phyloP scores from a whole-genome alignment of 495 filamentous ascomycete genomes.

The Penicillium samsonianum region DNA sequence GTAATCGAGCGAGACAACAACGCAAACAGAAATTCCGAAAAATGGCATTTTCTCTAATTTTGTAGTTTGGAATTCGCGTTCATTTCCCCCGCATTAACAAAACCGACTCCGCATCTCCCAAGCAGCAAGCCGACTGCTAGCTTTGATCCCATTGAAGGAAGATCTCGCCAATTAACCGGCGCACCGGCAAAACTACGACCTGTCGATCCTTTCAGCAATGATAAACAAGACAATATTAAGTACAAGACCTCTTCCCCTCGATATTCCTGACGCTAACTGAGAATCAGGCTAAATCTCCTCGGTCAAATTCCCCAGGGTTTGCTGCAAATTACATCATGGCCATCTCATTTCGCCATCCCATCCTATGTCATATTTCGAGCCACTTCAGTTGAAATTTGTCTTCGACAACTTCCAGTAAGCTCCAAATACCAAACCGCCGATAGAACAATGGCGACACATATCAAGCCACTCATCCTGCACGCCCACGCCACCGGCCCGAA shows the following conservation, averaged over 20 bases:
- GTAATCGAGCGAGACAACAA: background rate
- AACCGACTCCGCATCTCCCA: background rate
- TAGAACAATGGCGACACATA: constrained; percentile 22
- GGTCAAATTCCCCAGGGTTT: background rate
- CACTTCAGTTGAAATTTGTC: background rate
- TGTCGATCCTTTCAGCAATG: background rate
- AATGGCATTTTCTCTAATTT: background rate
- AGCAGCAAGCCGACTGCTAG: background rate
- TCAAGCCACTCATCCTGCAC: constrained; percentile 37
- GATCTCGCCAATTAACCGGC: constrained; percentile 3
- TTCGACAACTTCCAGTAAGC: background rate
- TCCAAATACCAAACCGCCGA: background rate
- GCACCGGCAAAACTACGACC: background rate
- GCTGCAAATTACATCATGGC: constrained; percentile 24
- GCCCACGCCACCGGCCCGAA: constrained; percentile 46
- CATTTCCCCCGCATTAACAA: constrained; percentile 5
- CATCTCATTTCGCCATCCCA: constrained; percentile 14
- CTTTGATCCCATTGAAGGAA: constrained; percentile 11
- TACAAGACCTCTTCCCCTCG: background rate
- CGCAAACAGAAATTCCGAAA: background rate
- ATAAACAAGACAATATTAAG: background rate
- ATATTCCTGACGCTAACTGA: background rate
- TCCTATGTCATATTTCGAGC: background rate
- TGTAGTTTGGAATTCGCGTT: background rate
- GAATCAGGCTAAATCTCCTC: constrained; percentile 11